Conservation (phyloP, 352 stramenopile species). For the Globisporangium viniferum region DNA sequence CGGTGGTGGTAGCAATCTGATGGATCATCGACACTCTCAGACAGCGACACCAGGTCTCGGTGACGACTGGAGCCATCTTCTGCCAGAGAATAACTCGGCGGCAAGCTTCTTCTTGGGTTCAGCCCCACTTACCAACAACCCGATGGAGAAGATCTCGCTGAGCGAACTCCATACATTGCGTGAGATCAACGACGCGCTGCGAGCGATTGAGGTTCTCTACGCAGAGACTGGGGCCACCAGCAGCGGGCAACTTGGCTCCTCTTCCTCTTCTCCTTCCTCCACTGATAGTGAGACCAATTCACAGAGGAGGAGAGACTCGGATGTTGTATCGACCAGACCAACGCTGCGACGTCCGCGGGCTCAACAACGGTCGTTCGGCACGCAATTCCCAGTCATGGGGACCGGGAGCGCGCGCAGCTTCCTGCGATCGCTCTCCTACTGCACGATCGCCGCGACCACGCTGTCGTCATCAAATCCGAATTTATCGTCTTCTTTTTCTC, state of each 20-base stretch:
- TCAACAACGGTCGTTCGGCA: conserved; percentile 13
- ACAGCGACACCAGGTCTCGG: background rate
- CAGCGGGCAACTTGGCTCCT: background rate
- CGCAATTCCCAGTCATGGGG: conserved; percentile 29
- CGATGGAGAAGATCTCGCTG: conserved; percentile 35
- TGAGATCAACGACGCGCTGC: conserved; percentile 33
- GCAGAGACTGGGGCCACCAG: conserved; percentile 21
- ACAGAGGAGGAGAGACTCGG: background rate
- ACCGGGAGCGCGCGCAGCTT: conserved; percentile 15
- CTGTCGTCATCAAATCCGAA: background rate
- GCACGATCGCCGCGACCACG: conserved; percentile 30
- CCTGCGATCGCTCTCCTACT: conserved; percentile 38
- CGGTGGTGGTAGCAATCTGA: background rate
- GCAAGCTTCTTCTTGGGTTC: conserved; percentile 8
- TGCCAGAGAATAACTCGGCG: background rate
- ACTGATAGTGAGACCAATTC: background rate
- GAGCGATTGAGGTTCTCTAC: conserved; percentile 40
- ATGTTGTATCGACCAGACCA: background rate
- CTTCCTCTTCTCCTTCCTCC: background rate
- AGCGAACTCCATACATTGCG: conserved; percentile 33
- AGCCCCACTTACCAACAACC: conserved; percentile 1
- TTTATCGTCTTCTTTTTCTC: background rate
- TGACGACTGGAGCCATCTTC: background rate
- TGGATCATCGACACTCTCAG: background rate
- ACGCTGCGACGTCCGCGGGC: background rate